Conservation (phyloP, 1,284 basidiomycete species). For the Neonothopanus nambi region DNA sequence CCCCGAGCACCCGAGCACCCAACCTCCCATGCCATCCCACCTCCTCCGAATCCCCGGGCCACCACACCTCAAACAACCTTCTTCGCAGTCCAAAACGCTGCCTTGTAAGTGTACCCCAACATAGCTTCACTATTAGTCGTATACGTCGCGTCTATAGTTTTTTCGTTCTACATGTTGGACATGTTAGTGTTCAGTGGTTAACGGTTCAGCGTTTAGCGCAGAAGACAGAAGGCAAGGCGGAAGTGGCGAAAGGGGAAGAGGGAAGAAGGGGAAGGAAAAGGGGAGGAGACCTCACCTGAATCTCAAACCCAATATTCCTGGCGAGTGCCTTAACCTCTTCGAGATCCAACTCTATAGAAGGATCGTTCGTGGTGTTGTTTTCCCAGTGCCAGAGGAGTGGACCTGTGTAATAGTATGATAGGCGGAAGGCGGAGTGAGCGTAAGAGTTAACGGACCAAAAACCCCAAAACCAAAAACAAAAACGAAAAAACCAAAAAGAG, state of each 20-base stretch:
- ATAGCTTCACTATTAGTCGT: conserved; percentile 83
- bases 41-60: no score
- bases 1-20: no score
- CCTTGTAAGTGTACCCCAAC: conserved; percentile 87
- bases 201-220: no score
- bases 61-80: conserved; percentile 42
- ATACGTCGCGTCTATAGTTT: conserved; percentile 81
- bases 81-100: conserved; percentile 84
- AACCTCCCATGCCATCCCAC: no score
- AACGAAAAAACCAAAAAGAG: background rate
- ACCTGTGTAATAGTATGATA: conserved; percentile 54
- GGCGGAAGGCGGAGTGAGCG: background rate
- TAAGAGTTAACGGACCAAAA: no score
- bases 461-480: background rate
- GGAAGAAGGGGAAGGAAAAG: conserved; percentile 9
- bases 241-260: background rate
- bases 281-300: conserved; percentile 78
- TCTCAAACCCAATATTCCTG: conserved; percentile 77
- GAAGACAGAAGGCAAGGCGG: background rate
- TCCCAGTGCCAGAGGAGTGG: conserved; percentile 97
- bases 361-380: conserved; percentile 78
- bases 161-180: no score
- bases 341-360: conserved; percentile 86
- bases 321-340: conserved; percentile 86
- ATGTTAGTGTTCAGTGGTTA: no score